Base-by-base conservation (phyloP, 805 yeast genomes). In the Wickerhamiella bombiphila region DNA sequence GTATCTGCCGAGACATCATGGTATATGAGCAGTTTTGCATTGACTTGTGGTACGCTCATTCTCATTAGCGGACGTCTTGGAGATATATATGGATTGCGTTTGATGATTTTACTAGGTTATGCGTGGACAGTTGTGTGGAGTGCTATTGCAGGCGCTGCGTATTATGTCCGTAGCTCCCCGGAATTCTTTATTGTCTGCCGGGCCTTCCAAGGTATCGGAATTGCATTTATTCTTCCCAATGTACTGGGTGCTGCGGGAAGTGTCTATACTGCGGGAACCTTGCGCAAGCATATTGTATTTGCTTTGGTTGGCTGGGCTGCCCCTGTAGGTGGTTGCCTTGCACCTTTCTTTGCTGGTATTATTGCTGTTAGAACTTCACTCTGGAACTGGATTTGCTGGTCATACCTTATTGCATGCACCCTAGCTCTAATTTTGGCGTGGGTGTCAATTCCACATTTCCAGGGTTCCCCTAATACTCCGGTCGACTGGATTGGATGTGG, bases 21-120 rank as follows among this genome's bases (percentile, higher is more conserved):
- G 91, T 71, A 73, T 51, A 66, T 74, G 64, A 83, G 85, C 1
- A 69, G 81, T 0, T 77, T 71, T 51, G 74, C 82, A 0, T 56
- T 80, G 38, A 72, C 82, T 0, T 70, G 77, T 4, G 88, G 88
- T 9, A 76, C 88, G 0, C 72, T 79, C 43, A 78, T 80, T 36
- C 54, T 80, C 26, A 60, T 74, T 3, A 68, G 78, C 26, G 91
- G 91, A 6, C 64, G 75, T 35, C 50, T 77, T 33, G 91, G 93
- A 24, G 93, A 80, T 49, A 59, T 78, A 9, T 72, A 70, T 46
- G 91, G 91, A 0, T 60, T 76, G 37, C 74, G 72, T 41, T 58
- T 53, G 29, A 55, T 72, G n/a, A 61, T 75, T 38, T 30, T 72
- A 0, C 47, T 61, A 3, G 83, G 88, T 1, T 73, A 74, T 55